phyloP scores from a whole-genome alignment of 2,329 filamentous ascomycete species.

The Verticillium nubilum region DNA sequence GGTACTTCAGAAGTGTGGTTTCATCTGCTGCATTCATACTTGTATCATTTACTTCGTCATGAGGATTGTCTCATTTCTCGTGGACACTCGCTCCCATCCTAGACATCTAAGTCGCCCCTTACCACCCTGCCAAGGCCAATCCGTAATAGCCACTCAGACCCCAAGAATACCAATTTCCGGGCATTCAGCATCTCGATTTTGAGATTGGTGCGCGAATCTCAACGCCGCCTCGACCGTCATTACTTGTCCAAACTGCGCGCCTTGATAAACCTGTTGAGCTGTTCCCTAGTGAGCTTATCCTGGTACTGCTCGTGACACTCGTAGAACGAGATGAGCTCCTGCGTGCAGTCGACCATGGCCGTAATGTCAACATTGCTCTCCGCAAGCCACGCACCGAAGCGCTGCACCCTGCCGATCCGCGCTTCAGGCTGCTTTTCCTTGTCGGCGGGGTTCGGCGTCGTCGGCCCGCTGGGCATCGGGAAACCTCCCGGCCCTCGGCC shows the following conservation, averaged over 20 bases:
- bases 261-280: constrained; percentile 55
- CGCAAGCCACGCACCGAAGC: constrained; percentile 71
- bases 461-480: constrained; percentile 6
- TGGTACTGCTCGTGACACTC: constrained; percentile 61
- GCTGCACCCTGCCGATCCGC: constrained; percentile 59
- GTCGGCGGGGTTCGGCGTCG: constrained; percentile 9
- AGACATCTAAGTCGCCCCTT: too few relatives aligned
- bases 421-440: constrained; percentile 48
- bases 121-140: too few relatives aligned
- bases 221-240: constrained; percentile 2
- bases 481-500: constrained; percentile 5
- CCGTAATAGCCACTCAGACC: too few relatives aligned
- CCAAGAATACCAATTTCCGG: too few relatives aligned
- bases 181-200: neutral
- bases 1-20: too few relatives aligned
- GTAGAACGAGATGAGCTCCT: constrained; percentile 88
- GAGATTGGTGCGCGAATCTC: neutral
- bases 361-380: constrained; percentile 83
- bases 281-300: constrained; percentile 52
- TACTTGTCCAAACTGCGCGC: constrained; percentile 50
- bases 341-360: constrained; percentile 80
- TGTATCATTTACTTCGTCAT: neutral
- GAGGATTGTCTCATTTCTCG: too few relatives aligned
- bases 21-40: neutral
- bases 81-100: too few relatives aligned